These are phyloP conservation scores for Trypanosoma theileri DNA, from an alignment of 208 protist species.

Conservation along the genomic window DNA sequence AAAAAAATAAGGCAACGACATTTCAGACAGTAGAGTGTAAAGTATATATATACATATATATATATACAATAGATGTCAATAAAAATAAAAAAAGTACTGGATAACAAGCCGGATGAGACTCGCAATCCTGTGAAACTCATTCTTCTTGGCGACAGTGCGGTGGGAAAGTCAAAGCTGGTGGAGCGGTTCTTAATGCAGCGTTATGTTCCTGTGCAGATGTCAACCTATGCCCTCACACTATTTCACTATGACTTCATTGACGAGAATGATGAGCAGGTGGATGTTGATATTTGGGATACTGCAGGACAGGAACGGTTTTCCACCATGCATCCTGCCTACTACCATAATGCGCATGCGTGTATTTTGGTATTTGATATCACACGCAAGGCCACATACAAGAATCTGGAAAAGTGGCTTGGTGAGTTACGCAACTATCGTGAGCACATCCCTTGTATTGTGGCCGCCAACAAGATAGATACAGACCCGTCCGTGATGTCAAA, in stretches of 20 bases:
- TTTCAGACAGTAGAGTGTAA: background rate
- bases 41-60: background rate
- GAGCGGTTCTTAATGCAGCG: constrained; percentile 95
- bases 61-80: constrained; percentile 26
- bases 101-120: constrained; percentile 70
- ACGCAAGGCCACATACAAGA: constrained; percentile 96
- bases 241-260: constrained; percentile 88
- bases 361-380: constrained; percentile 95
- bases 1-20: background rate
- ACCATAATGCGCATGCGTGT: constrained; percentile 92
- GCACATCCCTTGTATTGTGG: constrained; percentile 92
- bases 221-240: constrained; percentile 93
- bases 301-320: constrained; percentile 93
- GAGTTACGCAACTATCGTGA: constrained; percentile 91
- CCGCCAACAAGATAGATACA: constrained; percentile 96
- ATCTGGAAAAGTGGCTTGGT: constrained; percentile 93
- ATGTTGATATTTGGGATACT: constrained; percentile 93
- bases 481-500: constrained; percentile 83
- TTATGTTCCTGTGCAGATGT: constrained; percentile 92
- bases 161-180: constrained; percentile 95
- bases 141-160: constrained; percentile 94
- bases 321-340: constrained; percentile 95
- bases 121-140: constrained; percentile 93
- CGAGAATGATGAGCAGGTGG: constrained; percentile 65
- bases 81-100: constrained; percentile 69